phyloP scores from a whole-genome alignment of 495 filamentous ascomycete species.

The Xanthoparmelia taractica region DNA sequence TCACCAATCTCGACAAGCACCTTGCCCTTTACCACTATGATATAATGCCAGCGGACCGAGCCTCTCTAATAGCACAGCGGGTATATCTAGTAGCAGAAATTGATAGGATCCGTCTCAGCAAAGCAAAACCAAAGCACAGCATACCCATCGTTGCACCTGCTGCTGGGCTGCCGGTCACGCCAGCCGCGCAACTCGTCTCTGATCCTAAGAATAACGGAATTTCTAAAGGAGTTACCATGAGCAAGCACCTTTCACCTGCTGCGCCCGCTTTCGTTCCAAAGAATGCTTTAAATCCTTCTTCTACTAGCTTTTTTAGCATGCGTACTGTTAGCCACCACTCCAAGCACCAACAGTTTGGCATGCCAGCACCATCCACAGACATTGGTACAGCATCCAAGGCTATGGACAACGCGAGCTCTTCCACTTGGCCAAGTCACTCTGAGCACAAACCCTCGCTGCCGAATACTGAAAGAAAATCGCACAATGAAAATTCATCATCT shows the following conservation, averaged over 20 bases:
- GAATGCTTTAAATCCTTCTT: slow-evolving; percentile 3
- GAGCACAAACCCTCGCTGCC: slow-evolving; percentile 9
- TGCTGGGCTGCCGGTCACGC: not conserved
- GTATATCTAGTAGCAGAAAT: slow-evolving; percentile 34
- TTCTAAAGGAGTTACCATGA: not conserved
- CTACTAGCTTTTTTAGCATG: not conserved
- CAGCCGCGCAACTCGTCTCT: not conserved
- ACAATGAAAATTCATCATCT: not conserved
- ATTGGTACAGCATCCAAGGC: not conserved
- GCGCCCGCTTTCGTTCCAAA: slow-evolving; percentile 14
- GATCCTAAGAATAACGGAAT: no score
- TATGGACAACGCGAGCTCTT: slow-evolving; percentile 1
- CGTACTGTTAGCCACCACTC: slow-evolving; percentile 1
- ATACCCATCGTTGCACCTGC: slow-evolving; percentile 13
- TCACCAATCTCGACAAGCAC: slow-evolving; percentile 35
- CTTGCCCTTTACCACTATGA: slow-evolving; percentile 37
- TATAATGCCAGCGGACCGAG: slow-evolving; percentile 30
- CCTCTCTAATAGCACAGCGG: slow-evolving; percentile 33
- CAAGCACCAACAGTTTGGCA: not conserved
- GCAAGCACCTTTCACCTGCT: slow-evolving; percentile 9
- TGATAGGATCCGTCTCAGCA: slow-evolving; percentile 33
- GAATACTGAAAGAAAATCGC: not conserved
- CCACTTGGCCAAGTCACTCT: not conserved
- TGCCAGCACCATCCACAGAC: not conserved
- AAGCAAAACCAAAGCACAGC: slow-evolving; percentile 31